Percentiles rank a stretch among this genome's conserved stretches.
Conservation (phyloP, 257 asterid species). For the Plectranthus barbatus region DNA sequence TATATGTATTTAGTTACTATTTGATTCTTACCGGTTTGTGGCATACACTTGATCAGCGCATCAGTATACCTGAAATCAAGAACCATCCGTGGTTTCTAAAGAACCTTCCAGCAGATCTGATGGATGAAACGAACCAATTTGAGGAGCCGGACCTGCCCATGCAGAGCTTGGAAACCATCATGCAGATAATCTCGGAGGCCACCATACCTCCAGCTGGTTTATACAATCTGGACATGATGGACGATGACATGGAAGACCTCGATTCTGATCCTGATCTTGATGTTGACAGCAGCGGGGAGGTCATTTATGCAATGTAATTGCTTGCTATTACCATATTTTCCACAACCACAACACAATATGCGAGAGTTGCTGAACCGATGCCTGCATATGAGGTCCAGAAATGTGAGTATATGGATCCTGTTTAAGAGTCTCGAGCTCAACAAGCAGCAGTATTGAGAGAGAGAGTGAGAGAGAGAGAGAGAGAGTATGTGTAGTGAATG, state of each 20-base stretch:
- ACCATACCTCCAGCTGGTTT: constrained; percentile 83
- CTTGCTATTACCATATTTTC: background rate
- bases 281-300: constrained; percentile 92
- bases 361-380: too few relatives aligned
- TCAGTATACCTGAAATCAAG: constrained; percentile 66
- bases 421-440: background rate
- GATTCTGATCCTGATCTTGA: constrained; percentile 93
- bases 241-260: constrained; percentile 82
- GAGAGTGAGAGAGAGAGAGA: too few relatives aligned
- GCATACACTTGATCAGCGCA: constrained; percentile 47
- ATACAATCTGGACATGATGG: constrained; percentile 65
- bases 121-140: constrained; percentile 69
- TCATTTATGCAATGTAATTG: constrained; percentile 56
- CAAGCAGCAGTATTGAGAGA: too few relatives aligned
- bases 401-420: background rate
- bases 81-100: constrained; percentile 72
- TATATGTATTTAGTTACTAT: background rate
- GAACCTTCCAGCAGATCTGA: constrained; percentile 85
- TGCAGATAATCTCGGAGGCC: constrained; percentile 93
- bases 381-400: too few relatives aligned
- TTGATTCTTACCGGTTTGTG: background rate
- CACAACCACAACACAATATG: background rate
- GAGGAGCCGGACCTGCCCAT: constrained; percentile 88
- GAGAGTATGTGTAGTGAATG: too few relatives aligned
- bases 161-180: constrained; percentile 75